phyloP scores from a whole-genome alignment of 164 flowering plant species.

The Taxillus chinensis region DNA sequence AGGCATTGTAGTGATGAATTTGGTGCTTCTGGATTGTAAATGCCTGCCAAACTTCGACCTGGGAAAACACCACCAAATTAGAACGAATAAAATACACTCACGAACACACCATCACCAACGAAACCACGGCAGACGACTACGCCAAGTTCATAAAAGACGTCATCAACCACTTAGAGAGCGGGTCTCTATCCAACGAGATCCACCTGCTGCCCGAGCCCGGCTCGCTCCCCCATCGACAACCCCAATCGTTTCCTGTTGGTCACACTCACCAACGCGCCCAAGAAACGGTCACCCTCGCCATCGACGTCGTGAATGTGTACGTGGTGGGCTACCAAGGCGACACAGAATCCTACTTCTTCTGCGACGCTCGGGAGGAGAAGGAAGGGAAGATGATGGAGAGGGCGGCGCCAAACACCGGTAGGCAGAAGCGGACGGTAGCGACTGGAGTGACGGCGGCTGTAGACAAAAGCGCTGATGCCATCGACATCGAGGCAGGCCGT shows the following conservation, averaged over 20 bases:
- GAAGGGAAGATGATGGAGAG: slow-evolving; percentile 40
- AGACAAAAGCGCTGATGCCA: slow-evolving; percentile 22
- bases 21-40: slow-evolving; percentile 17
- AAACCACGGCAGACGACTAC: no score
- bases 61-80: no score
- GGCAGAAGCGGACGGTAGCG: slow-evolving; percentile 30
- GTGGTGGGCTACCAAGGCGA: background rate
- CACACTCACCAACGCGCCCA: background rate
- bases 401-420: slow-evolving; percentile 68
- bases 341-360: background rate
- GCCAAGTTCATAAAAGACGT: no score
- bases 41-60: no score
- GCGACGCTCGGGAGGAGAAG: slow-evolving; percentile 2
- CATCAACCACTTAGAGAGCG: no score
- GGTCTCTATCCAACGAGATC: no score
- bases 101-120: slow-evolving; percentile 4
- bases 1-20: slow-evolving; percentile 40
- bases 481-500: no score
- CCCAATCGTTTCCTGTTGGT: background rate
- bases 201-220: background rate
- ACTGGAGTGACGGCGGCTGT: slow-evolving; percentile 28
- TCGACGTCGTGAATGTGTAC: background rate
- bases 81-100: no score
- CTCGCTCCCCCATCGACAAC: background rate
- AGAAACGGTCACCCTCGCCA: background rate